Evolutionary conservation across 495 filamentous ascomycete species (phyloP).

Genomic region (Penicillium cataractarum): DNA sequence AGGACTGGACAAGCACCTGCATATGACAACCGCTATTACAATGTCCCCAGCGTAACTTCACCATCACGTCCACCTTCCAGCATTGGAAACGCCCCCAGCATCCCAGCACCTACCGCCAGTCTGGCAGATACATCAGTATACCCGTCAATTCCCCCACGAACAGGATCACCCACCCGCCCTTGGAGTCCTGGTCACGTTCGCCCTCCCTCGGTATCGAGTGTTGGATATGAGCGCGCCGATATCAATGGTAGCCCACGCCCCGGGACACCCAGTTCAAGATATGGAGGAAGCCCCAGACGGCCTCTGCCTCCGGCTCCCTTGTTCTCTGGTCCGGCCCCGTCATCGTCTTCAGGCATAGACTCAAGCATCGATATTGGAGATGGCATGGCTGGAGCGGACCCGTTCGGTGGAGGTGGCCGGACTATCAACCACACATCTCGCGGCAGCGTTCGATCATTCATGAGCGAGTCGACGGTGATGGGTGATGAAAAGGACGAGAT

Average conservation of each 20-base stretch:
- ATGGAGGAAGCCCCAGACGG: conserved; percentile 80
- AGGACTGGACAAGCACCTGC: conserved; percentile 32
- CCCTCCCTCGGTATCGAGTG: conserved; percentile 52
- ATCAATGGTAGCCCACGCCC: conserved; percentile 88
- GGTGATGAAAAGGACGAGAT: conserved; percentile 56
- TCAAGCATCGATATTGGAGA: conserved; percentile 57
- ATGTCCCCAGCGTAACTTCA: conserved; percentile 35
- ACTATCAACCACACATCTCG: conserved; percentile 46
- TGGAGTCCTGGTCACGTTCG: conserved; percentile 73
- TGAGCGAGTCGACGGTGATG: conserved; percentile 64
- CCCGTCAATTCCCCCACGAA: conserved; percentile 53
- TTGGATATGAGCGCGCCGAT: conserved; percentile 82
- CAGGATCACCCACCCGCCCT: conserved; percentile 64
- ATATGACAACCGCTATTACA: conserved; percentile 36
- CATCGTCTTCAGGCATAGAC: conserved; percentile 32
- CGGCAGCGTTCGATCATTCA: conserved; percentile 62
- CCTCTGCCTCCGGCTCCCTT: conserved; percentile 91
- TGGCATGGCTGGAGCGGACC: conserved; percentile 69
- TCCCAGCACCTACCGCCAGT: conserved; percentile 56
- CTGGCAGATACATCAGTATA: conserved; percentile 42
- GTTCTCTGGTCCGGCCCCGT: conserved; percentile 59
- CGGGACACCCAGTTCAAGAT: conserved; percentile 84
- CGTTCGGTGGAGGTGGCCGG: conserved; percentile 69
- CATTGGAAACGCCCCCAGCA: conserved; percentile 54
- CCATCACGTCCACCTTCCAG: conserved; percentile 59